Percentiles rank a stretch among this genome's conserved stretches.
These are phyloP conservation scores for Microthlaspi erraticum DNA, from an alignment of 345 rosid species.

Conservation along the genomic window DNA sequence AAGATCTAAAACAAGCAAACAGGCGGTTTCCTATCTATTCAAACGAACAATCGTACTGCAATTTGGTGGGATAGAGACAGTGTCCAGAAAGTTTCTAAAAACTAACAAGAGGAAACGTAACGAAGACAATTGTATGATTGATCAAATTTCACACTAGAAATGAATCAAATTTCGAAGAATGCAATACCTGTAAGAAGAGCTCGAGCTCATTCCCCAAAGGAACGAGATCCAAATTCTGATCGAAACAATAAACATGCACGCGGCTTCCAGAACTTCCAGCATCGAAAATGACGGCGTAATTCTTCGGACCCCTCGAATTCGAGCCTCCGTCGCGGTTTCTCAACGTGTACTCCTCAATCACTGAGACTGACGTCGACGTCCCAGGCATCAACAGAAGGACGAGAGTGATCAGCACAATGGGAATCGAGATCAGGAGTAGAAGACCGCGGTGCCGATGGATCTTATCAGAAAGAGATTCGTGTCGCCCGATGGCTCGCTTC, in stretches of 20 bases:
- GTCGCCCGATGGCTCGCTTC: conserved; percentile 57
- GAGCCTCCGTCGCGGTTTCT: conserved; percentile 51
- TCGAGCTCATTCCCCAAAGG: conserved; percentile 88
- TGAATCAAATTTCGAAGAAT: neutral
- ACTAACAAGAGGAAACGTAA: conserved; percentile 3
- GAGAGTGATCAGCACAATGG: conserved; percentile 59
- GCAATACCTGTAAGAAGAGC: conserved; percentile 73
- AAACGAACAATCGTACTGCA: neutral
- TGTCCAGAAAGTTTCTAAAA: neutral
- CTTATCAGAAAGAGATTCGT: conserved; percentile 73
- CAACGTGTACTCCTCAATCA: conserved; percentile 50
- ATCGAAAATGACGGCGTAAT: conserved; percentile 83
- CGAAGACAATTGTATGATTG: conserved; percentile 13
- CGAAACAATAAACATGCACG: conserved; percentile 95
- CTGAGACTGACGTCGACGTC: conserved; percentile 49
- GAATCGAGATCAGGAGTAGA: conserved; percentile 67
- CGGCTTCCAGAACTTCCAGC: conserved; percentile 99
- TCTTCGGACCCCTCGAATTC: conserved; percentile 46
- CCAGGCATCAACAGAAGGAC: conserved; percentile 75
- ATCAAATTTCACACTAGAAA: neutral
- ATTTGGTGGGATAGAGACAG: neutral
- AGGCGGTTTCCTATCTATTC: conserved; percentile 2
- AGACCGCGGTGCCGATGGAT: conserved; percentile 70
- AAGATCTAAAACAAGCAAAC: neutral
- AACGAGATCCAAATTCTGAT: conserved; percentile 86